Conservation (phyloP, 768 basidiomycete genomes). For the Tubosaeta sp. region DNA sequence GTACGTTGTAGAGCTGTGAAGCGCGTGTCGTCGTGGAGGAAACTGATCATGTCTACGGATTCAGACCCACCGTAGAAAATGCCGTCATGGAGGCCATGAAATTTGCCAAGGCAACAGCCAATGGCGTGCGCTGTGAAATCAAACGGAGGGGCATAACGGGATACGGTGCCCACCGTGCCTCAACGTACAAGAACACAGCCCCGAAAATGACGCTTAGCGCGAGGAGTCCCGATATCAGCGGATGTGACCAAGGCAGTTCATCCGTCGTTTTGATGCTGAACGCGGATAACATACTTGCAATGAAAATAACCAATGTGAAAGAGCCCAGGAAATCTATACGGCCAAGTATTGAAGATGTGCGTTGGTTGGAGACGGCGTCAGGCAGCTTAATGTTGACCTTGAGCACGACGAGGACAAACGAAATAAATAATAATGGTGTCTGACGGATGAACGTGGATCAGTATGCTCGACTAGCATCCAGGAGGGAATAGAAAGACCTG, state of each 20-base stretch:
- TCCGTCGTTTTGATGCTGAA: constrained; percentile 75
- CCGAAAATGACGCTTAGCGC: constrained; percentile 50
- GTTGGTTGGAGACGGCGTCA: constrained; percentile 57
- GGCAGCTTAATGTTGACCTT: constrained; percentile 80
- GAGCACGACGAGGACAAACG: constrained; percentile 62
- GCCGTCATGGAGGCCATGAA: constrained; percentile 72
- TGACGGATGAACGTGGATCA: constrained; percentile 32
- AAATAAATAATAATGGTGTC: constrained; percentile 73
- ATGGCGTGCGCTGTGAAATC: constrained; percentile 71
- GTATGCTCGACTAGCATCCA: neutral
- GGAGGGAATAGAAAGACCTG: constrained; percentile 49
- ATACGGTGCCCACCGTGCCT: constrained; percentile 71
- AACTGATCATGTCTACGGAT: neutral
- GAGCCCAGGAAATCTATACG: constrained; percentile 87
- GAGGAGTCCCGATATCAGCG: constrained; percentile 66
- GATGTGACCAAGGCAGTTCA: constrained; percentile 71
- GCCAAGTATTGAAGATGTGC: constrained; percentile 56
- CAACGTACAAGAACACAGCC: constrained; percentile 67
- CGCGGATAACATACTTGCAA: constrained; percentile 71
- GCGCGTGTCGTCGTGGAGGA: constrained; percentile 2
- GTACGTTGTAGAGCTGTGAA: constrained; percentile 75
- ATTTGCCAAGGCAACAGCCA: constrained; percentile 78
- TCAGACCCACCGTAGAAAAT: constrained; percentile 64
- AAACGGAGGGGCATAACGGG: constrained; percentile 90
- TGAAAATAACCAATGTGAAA: constrained; percentile 66